Conservation (phyloP, 2,329 filamentous ascomycete genomes). For the Alternaria sp. region DNA sequence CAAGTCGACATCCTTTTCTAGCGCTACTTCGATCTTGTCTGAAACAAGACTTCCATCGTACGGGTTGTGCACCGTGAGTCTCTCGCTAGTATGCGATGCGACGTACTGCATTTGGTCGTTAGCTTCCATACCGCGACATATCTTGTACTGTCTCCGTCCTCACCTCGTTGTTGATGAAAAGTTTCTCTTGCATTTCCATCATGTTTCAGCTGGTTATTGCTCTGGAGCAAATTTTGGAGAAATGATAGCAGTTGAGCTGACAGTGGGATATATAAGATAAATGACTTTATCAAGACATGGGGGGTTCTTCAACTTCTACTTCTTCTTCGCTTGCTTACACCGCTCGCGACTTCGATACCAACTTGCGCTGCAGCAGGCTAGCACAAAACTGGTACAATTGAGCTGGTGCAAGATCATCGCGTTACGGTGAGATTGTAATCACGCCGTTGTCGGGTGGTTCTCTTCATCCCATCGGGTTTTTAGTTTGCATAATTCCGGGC, state of each 20-base stretch:
- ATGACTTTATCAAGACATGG: background rate
- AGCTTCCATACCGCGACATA: background rate
- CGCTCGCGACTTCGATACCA: background rate
- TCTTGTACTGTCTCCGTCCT: background rate
- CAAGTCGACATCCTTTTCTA: conserved; percentile 31
- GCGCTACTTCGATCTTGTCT: conserved; percentile 30
- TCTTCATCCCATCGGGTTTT: conserved; percentile 1
- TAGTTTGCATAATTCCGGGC: conserved; percentile 5
- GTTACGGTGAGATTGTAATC: background rate
- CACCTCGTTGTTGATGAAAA: conserved; percentile 41
- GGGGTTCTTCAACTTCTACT: background rate
- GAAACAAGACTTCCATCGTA: conserved; percentile 31
- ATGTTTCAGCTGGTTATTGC: background rate
- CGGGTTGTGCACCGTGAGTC: conserved; percentile 31
- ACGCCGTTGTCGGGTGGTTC: background rate
- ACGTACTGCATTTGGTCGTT: conserved; percentile 20
- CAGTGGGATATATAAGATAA: background rate
- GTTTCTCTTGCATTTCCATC: conserved; percentile 11
- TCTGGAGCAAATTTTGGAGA: background rate
- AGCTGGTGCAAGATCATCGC: background rate
- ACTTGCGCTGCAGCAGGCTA: background rate
- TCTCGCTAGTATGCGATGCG: conserved; percentile 28
- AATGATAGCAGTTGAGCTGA: background rate
- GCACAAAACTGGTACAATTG: background rate
- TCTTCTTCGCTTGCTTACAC: background rate